A percentile compares a stretch with the other conserved stretches of the same genome.
These are phyloP conservation scores for Phlegmacium glaucopus DNA, from an alignment of 768 basidiomycete genomes.

Conservation along the genomic window DNA sequence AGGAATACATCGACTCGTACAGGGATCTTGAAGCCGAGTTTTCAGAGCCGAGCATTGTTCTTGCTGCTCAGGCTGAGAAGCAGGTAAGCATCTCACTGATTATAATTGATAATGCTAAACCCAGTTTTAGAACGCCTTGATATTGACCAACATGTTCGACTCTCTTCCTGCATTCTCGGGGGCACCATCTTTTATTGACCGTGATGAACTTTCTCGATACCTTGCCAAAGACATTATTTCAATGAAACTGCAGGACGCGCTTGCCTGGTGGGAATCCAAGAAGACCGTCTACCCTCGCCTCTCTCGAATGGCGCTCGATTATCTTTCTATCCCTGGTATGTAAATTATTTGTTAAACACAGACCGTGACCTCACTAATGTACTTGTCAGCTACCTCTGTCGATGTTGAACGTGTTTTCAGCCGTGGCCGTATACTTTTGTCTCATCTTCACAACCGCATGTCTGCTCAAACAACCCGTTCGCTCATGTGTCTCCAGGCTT, in stretches of 20 bases:
- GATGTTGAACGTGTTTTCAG: constrained; percentile 24
- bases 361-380: neutral
- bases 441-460: constrained; percentile 22
- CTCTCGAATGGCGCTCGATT: constrained; percentile 24
- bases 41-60: too few species aligned
- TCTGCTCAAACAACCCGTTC: constrained; percentile 24
- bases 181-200: neutral
- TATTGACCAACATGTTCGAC: constrained; percentile 3
- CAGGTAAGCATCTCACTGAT: too few species aligned
- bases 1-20: too few species aligned
- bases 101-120: too few species aligned
- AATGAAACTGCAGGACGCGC: neutral
- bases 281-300: constrained; percentile 17
- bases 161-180: neutral
- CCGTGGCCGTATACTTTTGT: constrained; percentile 13
- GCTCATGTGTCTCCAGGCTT: constrained; percentile 27
- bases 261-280: neutral
- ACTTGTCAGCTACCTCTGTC: constrained; percentile 25
- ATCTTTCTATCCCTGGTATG: constrained; percentile 16
- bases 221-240: neutral
- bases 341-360: neutral
- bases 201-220: neutral
- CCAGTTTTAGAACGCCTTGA: too few species aligned
- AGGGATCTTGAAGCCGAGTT: too few species aligned
- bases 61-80: too few species aligned